Evolutionary conservation across 306 rosid species (phyloP), one percentile per base, ranked within the genome.

Genomic region (Hylodesmum podocarpum): DNA sequence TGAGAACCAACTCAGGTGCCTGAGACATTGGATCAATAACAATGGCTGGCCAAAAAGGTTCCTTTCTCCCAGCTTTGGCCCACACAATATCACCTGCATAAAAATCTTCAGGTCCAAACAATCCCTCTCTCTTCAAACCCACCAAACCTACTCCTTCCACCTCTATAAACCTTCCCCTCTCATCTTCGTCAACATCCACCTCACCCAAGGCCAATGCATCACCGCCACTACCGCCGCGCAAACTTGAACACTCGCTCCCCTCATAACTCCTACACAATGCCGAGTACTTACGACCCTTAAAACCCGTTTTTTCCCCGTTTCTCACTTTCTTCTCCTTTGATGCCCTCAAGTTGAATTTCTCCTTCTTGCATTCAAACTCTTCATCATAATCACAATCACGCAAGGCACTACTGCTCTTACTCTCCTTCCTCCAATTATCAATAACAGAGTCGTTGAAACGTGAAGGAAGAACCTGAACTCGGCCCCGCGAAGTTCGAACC

Each of bases 11-110:
- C 75, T 96, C 99, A 25, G 99, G 99, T 6, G 99, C 99, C 65
- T 96, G 98, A 12, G 88, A 74, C 85, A 89, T 61, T 46, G 99
- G 99, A 86, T 96, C 98, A 58, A 96, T 93, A 19, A 96, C 98
- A 84, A 96, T 84, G 84, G 99, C 99, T 11, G 99, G 99, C 99
- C 99, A 96, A 82, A 91, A 91, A 21, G 99, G 99, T 84, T 96
- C 99, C 80, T 87, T 89, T 50, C 82, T 91, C 70, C 98, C 94
- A 3, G 99, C 90, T 87, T 89, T 96, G 40, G 99, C 99, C 99
- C 99, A 96, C 78, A 96, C 98, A 80, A 88, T 87, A 64, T 96
- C 99, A 40, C 96, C 88, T 0, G 97, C 91, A 76, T 96, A 93
- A 78, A 96, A 96, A 74, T 96, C 94, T 78, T 93, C 99, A 0